Conservation (phyloP, 805 yeast genomes). For the Cyberlindnera subsufficiens region DNA sequence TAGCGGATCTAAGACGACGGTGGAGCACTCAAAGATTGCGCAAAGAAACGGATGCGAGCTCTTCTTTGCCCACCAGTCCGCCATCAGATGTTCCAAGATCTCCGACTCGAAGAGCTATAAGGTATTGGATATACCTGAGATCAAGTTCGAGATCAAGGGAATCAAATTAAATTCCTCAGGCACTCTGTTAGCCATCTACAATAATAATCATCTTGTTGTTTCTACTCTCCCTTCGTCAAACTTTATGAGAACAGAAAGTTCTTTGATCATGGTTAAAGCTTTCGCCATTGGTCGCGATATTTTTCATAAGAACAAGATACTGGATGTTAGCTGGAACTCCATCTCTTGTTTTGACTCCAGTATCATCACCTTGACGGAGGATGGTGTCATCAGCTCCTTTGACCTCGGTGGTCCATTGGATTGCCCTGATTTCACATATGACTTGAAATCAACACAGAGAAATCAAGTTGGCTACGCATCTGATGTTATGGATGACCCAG, state of each 20-base stretch:
- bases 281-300: conserved; percentile 25
- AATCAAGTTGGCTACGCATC: conserved; percentile 16
- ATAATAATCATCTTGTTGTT: conserved; percentile 26
- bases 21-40: conserved; percentile 15
- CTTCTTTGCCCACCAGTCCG: conserved; percentile 13
- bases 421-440: conserved; percentile 17
- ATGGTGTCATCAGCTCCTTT: conserved; percentile 27
- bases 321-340: conserved; percentile 40
- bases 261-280: conserved; percentile 7
- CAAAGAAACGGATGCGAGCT: conserved; percentile 15
- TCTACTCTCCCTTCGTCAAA: conserved; percentile 26
- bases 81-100: conserved; percentile 15
- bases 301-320: conserved; percentile 24
- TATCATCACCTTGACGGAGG: conserved; percentile 35
- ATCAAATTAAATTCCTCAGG: conserved; percentile 36
- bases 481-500: conserved; percentile 17
- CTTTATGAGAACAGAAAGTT: conserved; percentile 2
- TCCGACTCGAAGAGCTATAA: conserved; percentile 6
- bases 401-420: conserved; percentile 28
- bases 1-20: background rate
- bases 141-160: conserved; percentile 28
- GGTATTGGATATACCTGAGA: conserved; percentile 5
- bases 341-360: conserved; percentile 37
- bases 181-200: conserved; percentile 36
- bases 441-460: conserved; percentile 15